Conservation (phyloP, 2,329 filamentous ascomycete species). For the Pseudofabraea citricarpa region DNA sequence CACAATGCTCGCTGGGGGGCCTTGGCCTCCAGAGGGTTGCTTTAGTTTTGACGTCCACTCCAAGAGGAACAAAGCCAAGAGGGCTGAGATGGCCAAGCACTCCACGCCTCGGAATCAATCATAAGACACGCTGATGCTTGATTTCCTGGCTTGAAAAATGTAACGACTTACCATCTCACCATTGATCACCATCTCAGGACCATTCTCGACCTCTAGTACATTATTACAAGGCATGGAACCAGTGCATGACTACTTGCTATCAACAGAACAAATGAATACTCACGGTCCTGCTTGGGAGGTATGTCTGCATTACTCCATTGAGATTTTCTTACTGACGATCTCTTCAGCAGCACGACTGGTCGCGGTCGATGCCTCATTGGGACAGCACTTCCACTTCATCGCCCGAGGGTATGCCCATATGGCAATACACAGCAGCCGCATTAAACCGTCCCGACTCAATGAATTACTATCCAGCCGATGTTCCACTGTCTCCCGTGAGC, state of each 20-base stretch:
- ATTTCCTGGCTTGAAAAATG: too few relatives aligned
- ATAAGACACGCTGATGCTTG: constrained; percentile 1
- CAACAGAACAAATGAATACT: neutral
- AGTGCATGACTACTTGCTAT: neutral
- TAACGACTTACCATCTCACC: neutral
- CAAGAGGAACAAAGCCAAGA: neutral
- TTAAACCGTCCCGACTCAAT: constrained; percentile 1
- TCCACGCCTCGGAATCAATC: neutral
- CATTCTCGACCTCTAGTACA: neutral
- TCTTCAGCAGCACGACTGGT: constrained; percentile 4
- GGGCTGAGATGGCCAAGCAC: neutral
- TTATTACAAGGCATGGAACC: neutral
- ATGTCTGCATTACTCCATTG: neutral
- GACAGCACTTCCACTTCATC: neutral
- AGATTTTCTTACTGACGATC: neutral
- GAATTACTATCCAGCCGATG: neutral
- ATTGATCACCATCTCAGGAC: constrained; percentile 2
- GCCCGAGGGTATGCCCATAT: constrained; percentile 3
- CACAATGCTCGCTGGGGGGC: too few relatives aligned
- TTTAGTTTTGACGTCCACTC: too few relatives aligned
- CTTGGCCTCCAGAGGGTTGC: too few relatives aligned
- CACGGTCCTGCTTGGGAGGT: neutral
- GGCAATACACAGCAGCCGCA: constrained; percentile 8
- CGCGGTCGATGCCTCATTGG: neutral
- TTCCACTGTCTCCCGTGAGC: neutral